Percentiles rank a stretch among this genome's conserved stretches.
These are phyloP conservation scores for Trichophyton simii DNA, from an alignment of 2,329 filamentous ascomycete genomes.

Conservation along the genomic window DNA sequence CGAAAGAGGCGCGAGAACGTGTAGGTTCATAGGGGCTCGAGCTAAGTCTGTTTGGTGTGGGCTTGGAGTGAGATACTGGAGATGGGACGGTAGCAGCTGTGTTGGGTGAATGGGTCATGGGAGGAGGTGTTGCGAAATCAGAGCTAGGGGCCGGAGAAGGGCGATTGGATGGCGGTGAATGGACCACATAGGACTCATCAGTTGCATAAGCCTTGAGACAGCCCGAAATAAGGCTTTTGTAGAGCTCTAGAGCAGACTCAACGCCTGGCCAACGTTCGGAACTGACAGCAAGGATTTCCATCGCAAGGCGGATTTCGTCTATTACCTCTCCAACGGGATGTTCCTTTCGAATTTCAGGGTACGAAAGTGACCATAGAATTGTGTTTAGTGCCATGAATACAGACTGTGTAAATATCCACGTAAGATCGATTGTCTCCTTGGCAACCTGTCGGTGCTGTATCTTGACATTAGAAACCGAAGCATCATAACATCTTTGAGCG, in stretches of 20 bases:
- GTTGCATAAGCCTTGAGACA: constrained; percentile 79
- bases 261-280: constrained; percentile 88
- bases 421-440: constrained; percentile 64
- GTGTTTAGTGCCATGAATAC: constrained; percentile 89
- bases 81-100: constrained; percentile 9
- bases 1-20: neutral
- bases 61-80: neutral
- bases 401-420: constrained; percentile 83
- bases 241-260: constrained; percentile 69
- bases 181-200: constrained; percentile 41
- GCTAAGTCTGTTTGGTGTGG: neutral
- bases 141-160: constrained; percentile 30
- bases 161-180: constrained; percentile 31
- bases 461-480: constrained; percentile 67
- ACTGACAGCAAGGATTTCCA: constrained; percentile 68
- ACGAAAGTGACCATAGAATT: constrained; percentile 82
- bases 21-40: neutral
- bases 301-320: constrained; percentile 56
- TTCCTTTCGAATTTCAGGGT: constrained; percentile 62
- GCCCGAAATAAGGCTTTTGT: constrained; percentile 70
- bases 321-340: constrained; percentile 66
- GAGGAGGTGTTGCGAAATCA: constrained; percentile 28
- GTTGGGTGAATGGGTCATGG: constrained; percentile 31
- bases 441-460: constrained; percentile 71
- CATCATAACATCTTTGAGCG: constrained; percentile 70